Conservation (phyloP, 1,284 basidiomycete species). For the Microbotryum violaceum region DNA sequence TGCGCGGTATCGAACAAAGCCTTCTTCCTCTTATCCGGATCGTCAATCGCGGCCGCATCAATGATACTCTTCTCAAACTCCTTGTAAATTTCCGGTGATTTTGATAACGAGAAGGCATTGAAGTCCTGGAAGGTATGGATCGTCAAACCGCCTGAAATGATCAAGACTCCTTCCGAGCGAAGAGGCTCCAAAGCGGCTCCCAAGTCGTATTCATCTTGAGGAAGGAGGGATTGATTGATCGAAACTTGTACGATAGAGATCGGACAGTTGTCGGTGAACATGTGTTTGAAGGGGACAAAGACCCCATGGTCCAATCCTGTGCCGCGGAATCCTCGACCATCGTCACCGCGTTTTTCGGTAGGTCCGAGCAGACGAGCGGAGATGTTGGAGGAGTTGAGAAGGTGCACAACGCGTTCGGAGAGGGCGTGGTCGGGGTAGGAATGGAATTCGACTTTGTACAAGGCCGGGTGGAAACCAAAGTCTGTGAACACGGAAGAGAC, state of each 20-base stretch:
- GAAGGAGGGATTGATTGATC: slow-evolving; percentile 55
- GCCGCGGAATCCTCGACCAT: slow-evolving; percentile 59
- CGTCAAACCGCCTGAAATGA: slow-evolving; percentile 60
- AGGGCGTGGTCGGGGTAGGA: slow-evolving; percentile 55
- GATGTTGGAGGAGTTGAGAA: slow-evolving; percentile 57
- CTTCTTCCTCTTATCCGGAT: slow-evolving; percentile 45
- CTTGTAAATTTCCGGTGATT: slow-evolving; percentile 43
- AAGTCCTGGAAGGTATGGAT: slow-evolving; percentile 59
- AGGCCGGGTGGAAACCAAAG: slow-evolving; percentile 47
- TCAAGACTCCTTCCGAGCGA: slow-evolving; percentile 57
- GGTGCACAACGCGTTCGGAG: slow-evolving; percentile 53
- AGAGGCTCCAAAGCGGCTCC: slow-evolving; percentile 57
- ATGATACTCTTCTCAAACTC: slow-evolving; percentile 56
- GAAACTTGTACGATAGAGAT: slow-evolving; percentile 43
- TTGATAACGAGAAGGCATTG: slow-evolving; percentile 49
- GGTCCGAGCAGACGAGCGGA: slow-evolving; percentile 49
- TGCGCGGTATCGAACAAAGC: slow-evolving; percentile 50
- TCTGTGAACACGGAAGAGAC: slow-evolving; percentile 2
- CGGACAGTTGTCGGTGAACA: slow-evolving; percentile 55
- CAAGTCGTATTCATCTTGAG: slow-evolving; percentile 56
- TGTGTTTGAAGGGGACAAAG: slow-evolving; percentile 65
- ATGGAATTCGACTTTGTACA: slow-evolving; percentile 60
- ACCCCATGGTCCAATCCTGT: slow-evolving; percentile 47
- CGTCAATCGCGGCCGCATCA: slow-evolving; percentile 48
- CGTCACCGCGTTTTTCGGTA: slow-evolving; percentile 54